phyloP scores from a whole-genome alignment of 306 rosid species.

The Fagus crenata region DNA sequence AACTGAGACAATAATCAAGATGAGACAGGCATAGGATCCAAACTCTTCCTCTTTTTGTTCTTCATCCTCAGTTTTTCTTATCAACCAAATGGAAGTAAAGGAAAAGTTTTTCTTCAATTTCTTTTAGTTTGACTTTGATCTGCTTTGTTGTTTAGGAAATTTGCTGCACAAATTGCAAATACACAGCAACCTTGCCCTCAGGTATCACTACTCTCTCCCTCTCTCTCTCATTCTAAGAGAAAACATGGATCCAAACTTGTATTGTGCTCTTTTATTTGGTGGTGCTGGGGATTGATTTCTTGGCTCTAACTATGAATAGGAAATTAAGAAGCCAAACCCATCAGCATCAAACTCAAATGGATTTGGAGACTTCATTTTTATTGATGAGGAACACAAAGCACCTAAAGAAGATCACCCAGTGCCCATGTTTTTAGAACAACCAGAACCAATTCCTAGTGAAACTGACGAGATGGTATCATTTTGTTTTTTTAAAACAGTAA shows the following conservation, averaged over 20 bases:
- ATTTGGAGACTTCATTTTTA: constrained; percentile 68
- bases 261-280: neutral
- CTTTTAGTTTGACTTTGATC: constrained; percentile 19
- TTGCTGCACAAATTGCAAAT: constrained; percentile 77
- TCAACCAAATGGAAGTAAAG: neutral
- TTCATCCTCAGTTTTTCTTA: neutral
- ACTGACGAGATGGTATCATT: constrained; percentile 61
- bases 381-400: constrained; percentile 71
- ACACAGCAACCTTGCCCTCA: constrained; percentile 43
- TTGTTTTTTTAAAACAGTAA: neutral
- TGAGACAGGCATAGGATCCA: neutral
- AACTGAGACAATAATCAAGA: neutral
- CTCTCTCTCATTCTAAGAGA: constrained; percentile 13
- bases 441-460: constrained; percentile 38
- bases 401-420: constrained; percentile 65
- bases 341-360: constrained; percentile 34
- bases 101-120: neutral
- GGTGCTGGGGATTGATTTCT: constrained; percentile 26
- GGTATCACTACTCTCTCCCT: constrained; percentile 41
- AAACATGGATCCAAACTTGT: neutral
- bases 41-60: neutral
- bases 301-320: constrained; percentile 38
- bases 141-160: constrained; percentile 48
- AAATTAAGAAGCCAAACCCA: constrained; percentile 46
- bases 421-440: constrained; percentile 78